A percentile compares a stretch with the other conserved stretches of the same genome.
These are phyloP conservation scores for Nemania serpens DNA, from an alignment of 2,329 filamentous ascomycete species.

Conservation along the genomic window DNA sequence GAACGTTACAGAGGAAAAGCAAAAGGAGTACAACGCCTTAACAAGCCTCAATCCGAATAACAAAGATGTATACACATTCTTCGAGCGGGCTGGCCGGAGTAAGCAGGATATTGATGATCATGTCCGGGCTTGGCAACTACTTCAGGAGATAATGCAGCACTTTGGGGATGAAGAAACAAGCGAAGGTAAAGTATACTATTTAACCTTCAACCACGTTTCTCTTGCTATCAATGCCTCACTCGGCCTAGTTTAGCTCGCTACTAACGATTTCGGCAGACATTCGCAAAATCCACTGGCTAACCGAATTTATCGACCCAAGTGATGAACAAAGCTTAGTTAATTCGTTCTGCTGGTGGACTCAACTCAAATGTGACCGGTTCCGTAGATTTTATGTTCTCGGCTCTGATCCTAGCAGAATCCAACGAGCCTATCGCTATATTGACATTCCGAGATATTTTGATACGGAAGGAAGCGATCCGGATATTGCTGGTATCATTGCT, in stretches of 20 bases:
- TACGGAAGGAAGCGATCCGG: constrained; percentile 45
- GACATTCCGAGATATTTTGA: constrained; percentile 45
- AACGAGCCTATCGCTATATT: constrained; percentile 39
- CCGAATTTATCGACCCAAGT: constrained; percentile 55
- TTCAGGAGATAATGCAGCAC: constrained; percentile 37
- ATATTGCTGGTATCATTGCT: constrained; percentile 35
- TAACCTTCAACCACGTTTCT: not conserved
- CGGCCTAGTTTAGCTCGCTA: not conserved
- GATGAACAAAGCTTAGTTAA: constrained; percentile 67
- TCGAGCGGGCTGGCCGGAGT: constrained; percentile 26
- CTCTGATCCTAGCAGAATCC: constrained; percentile 42
- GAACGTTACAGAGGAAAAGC: constrained; percentile 44
- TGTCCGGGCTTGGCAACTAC: constrained; percentile 31
- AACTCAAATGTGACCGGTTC: constrained; percentile 53
- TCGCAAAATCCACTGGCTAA: constrained; percentile 51
- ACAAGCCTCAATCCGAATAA: constrained; percentile 24
- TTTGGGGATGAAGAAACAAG: constrained; percentile 42
- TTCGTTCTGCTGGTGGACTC: constrained; percentile 66
- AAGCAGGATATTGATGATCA: constrained; percentile 31
- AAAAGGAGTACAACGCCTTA: constrained; percentile 29
- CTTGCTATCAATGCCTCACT: not conserved
- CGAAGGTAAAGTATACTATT: constrained; percentile 30
- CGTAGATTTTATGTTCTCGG: constrained; percentile 62
- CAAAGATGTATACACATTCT: constrained; percentile 18
- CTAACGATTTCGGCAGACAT: constrained; percentile 26